These are phyloP conservation scores for Pseudonitzschia pungens DNA, from an alignment of 108 stramenopile species.

Conservation along the genomic window DNA sequence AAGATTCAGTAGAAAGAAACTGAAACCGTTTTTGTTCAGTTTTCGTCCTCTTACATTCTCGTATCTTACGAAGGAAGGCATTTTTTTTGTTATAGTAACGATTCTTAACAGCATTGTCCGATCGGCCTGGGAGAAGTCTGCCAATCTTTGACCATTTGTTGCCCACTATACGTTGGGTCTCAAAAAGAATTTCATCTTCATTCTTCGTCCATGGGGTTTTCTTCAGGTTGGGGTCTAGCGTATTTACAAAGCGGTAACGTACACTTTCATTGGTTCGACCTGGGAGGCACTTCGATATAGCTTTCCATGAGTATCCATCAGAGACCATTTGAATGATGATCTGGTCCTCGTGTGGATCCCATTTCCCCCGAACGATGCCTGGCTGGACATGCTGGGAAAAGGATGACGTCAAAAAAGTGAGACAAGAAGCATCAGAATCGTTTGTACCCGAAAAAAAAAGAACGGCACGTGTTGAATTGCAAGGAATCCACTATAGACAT, in stretches of 20 bases:
- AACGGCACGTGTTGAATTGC: no score
- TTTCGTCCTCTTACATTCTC: neutral
- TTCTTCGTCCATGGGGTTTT: conserved; percentile 79
- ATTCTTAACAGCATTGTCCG: conserved; percentile 93
- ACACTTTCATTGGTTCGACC: conserved; percentile 94
- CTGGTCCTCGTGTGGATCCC: conserved; percentile 76
- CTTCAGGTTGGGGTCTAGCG: conserved; percentile 86
- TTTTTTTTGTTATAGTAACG: conserved; percentile 85
- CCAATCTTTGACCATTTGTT: conserved; percentile 90
- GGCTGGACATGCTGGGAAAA: conserved; percentile 60
- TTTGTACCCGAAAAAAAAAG: neutral
- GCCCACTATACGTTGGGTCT: conserved; percentile 59
- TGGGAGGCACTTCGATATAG: conserved; percentile 76
- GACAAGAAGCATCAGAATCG: neutral
- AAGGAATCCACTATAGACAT: neutral
- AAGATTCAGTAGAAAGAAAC: neutral
- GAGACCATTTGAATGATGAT: conserved; percentile 53
- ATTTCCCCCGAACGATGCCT: conserved; percentile 84
- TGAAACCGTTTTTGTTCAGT: neutral
- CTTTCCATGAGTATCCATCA: conserved; percentile 51
- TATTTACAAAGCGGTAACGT: conserved; percentile 93
- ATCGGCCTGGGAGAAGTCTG: conserved; percentile 86
- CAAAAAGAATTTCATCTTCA: conserved; percentile 73
- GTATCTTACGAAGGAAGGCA: conserved; percentile 5
- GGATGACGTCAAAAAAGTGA: conserved; percentile 3